Evolutionary conservation across 768 basidiomycete genomes (phyloP).

Genomic region (Fomitopsis pulvina): DNA sequence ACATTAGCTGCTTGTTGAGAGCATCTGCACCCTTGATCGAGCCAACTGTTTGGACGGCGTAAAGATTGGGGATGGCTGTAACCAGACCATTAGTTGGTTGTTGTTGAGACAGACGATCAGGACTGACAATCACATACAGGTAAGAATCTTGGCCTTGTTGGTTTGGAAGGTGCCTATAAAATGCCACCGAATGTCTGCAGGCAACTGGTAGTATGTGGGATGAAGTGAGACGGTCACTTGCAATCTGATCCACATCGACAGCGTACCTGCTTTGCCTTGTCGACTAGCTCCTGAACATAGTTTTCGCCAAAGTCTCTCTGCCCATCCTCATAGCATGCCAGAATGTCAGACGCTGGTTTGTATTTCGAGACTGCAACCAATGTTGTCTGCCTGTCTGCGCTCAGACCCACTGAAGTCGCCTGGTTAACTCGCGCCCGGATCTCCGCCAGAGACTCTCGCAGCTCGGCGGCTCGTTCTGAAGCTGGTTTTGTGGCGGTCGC

Average conservation of each 20-base stretch:
- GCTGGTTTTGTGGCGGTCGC: constrained; percentile 1
- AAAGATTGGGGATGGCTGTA: constrained; percentile 82
- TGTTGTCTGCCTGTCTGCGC: constrained; percentile 22
- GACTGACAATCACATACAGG: constrained; percentile 42
- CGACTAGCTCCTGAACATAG: constrained; percentile 89
- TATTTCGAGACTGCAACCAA: constrained; percentile 92
- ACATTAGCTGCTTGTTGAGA: constrained; percentile 65
- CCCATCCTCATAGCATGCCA: constrained; percentile 72
- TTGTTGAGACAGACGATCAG: neutral
- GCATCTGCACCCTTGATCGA: constrained; percentile 75
- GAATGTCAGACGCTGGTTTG: constrained; percentile 84
- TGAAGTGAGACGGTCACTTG: neutral
- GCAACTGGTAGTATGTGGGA: constrained; percentile 50
- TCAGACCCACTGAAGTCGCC: constrained; percentile 23
- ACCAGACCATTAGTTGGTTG: neutral
- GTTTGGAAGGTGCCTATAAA: constrained; percentile 93
- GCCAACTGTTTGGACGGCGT: constrained; percentile 80
- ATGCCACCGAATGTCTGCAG: constrained; percentile 88
- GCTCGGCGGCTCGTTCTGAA: constrained; percentile 31
- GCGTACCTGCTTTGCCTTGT: constrained; percentile 52
- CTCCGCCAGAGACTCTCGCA: constrained; percentile 46
- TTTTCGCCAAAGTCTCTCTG: constrained; percentile 97
- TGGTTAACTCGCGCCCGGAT: constrained; percentile 42
- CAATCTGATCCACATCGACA: neutral
- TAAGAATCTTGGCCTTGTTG: constrained; percentile 88